Conservation (phyloP, 805 yeast species). For the Candida sithepensis region DNA sequence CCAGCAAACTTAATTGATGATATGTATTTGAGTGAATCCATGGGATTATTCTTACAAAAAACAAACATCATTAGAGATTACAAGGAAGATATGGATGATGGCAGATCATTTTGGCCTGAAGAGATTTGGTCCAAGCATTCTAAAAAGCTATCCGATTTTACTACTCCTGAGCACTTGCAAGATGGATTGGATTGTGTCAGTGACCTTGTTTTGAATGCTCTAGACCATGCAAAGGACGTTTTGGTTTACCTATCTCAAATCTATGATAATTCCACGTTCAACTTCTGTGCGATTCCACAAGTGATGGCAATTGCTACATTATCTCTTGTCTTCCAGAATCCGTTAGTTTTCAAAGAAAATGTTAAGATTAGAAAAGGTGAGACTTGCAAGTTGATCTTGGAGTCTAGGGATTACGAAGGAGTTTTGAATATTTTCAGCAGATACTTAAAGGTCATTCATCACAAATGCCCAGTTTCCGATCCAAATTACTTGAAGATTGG, state of each 20-base stretch:
- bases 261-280: constrained; percentile 77
- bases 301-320: constrained; percentile 98
- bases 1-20: constrained; percentile 49
- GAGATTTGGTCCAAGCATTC: constrained; percentile 89
- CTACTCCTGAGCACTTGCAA: constrained; percentile 40
- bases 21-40: constrained; percentile 64
- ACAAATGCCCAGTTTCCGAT: constrained; percentile 73
- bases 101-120: constrained; percentile 93
- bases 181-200: constrained; percentile 74
- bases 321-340: constrained; percentile 80
- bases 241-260: constrained; percentile 72
- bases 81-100: constrained; percentile 86
- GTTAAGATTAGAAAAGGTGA: constrained; percentile 91
- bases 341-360: constrained; percentile 60
- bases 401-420: constrained; percentile 69
- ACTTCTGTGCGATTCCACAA: constrained; percentile 96
- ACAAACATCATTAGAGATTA: constrained; percentile 95
- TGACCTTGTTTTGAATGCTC: constrained; percentile 75
- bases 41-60: constrained; percentile 95
- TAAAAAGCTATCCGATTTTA: constrained; percentile 57
- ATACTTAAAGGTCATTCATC: constrained; percentile 73
- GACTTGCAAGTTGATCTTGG: constrained; percentile 70
- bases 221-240: constrained; percentile 73
- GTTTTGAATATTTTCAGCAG: constrained; percentile 74
- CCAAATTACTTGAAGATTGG: constrained; percentile 85